Conservation (phyloP, 2,329 filamentous ascomycete species). For the Nigrospora oryzae region DNA sequence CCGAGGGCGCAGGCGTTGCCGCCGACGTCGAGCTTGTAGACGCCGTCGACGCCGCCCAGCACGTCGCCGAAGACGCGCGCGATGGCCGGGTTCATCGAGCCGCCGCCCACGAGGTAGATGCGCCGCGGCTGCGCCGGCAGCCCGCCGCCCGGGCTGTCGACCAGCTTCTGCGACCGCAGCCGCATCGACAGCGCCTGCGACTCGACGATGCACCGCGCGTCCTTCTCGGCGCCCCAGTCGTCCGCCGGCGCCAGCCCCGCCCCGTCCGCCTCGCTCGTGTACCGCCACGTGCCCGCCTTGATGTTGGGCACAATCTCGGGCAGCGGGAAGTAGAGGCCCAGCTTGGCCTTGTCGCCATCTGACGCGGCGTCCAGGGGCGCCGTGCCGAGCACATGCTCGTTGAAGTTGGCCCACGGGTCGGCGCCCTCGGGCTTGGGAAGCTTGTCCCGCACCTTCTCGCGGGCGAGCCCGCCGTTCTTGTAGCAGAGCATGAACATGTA, state of each 20-base stretch:
- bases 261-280: slow-evolving; percentile 51
- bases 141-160: slow-evolving; percentile 35
- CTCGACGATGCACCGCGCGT: slow-evolving; percentile 83
- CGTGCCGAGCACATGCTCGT: slow-evolving; percentile 59
- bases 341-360: slow-evolving; percentile 54
- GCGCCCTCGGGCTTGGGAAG: slow-evolving; percentile 48
- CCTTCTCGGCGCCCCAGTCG: slow-evolving; percentile 54
- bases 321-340: slow-evolving; percentile 91
- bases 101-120: slow-evolving; percentile 91
- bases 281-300: slow-evolving; percentile 78
- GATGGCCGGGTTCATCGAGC: slow-evolving; percentile 83
- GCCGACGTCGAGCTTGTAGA: slow-evolving; percentile 89
- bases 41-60: slow-evolving; percentile 79
- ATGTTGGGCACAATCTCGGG: slow-evolving; percentile 95
- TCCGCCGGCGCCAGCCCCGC: slow-evolving; percentile 34
- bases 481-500: slow-evolving; percentile 99
- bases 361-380: slow-evolving; percentile 58
- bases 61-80: slow-evolving; percentile 79
- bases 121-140: slow-evolving; percentile 79
- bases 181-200: slow-evolving; percentile 91
- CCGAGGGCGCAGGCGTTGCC: slow-evolving; percentile 92
- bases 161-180: slow-evolving; percentile 71
- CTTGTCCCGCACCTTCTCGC: slow-evolving; percentile 79
- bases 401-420: slow-evolving; percentile 73
- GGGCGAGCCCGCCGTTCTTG: slow-evolving; percentile 92